These are phyloP conservation scores for Dendrothele bispora DNA, from an alignment of 768 basidiomycete genomes.

Conservation along the genomic window DNA sequence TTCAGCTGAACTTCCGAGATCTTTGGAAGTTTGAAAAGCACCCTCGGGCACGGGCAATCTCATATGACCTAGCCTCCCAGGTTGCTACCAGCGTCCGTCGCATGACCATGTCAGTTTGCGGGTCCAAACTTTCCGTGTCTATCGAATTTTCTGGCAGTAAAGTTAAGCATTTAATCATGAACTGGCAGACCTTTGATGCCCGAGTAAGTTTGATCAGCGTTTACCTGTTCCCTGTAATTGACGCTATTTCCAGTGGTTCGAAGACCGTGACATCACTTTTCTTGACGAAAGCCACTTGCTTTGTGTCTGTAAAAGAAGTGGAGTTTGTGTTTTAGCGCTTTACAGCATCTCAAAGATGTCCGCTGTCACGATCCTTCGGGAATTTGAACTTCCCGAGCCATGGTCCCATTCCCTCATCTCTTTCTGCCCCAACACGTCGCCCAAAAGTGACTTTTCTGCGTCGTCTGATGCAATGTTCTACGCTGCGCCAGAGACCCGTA, in stretches of 20 bases:
- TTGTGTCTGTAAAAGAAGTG: conserved; percentile 36
- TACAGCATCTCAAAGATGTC: conserved; percentile 47
- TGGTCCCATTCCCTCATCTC: conserved; percentile 49
- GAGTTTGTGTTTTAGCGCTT: conserved; percentile 38
- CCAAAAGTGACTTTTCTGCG: conserved; percentile 33
- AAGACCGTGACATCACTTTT: conserved; percentile 47
- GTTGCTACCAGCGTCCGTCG: conserved; percentile 30
- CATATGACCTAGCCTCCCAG: conserved; percentile 43
- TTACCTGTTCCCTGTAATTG: neutral
- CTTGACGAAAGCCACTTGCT: conserved; percentile 45
- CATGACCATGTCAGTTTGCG: conserved; percentile 39
- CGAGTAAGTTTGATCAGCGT: conserved; percentile 30
- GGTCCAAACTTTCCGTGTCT: conserved; percentile 42
- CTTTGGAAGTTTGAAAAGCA: conserved; percentile 59
- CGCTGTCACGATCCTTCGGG: conserved; percentile 41
- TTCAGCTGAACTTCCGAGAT: conserved; percentile 55
- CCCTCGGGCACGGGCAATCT: conserved; percentile 37
- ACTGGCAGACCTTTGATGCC: conserved; percentile 49
- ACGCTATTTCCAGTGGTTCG: conserved; percentile 40
- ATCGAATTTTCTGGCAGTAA: conserved; percentile 41
- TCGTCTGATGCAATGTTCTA: conserved; percentile 54
- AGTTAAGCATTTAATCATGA: conserved; percentile 45
- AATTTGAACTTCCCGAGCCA: conserved; percentile 56
- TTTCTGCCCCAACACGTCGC: conserved; percentile 48
- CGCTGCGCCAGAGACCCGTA: conserved; percentile 49